phyloP scores from a whole-genome alignment of 1,284 basidiomycete species.

The Pseudozyma pruni region DNA sequence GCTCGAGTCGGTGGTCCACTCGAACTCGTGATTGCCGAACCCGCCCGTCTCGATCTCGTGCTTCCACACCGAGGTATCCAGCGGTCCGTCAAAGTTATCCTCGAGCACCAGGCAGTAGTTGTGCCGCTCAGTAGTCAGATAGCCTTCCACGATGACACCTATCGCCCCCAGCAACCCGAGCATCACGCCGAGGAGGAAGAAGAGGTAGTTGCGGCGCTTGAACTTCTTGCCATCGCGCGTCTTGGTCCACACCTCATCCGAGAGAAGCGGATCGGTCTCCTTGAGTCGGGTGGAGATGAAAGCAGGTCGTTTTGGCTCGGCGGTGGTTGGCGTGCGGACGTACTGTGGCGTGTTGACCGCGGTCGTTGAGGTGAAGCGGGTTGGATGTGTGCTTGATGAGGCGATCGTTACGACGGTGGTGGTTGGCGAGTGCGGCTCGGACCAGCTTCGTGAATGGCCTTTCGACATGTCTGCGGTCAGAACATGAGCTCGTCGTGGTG shows the following conservation, averaged over 20 bases:
- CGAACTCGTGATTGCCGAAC: constrained; percentile 86
- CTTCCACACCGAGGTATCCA: constrained; percentile 75
- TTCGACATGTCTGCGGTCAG: no score
- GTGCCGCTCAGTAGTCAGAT: no score
- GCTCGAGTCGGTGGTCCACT: constrained; percentile 77
- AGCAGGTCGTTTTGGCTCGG: background rate
- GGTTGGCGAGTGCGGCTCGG: no score
- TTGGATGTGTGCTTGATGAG: no score
- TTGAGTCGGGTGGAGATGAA: constrained; percentile 1
- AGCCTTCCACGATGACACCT: no score
- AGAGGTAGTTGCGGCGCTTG: background rate
- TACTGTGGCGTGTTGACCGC: no score
- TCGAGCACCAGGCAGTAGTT: constrained; percentile 77
- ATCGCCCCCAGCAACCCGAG: no score
- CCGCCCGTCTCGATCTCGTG: constrained; percentile 84
- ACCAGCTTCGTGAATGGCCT: no score
- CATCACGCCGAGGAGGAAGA: background rate
- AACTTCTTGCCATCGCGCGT: background rate
- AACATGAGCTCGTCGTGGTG: no score
- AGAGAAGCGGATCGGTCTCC: background rate
- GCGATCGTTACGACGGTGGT: no score
- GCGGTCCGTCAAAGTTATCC: constrained; percentile 77
- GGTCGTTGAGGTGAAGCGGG: no score
- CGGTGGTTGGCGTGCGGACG: no score
- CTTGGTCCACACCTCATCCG: background rate